Evolutionary conservation across 2,329 filamentous ascomycete genomes (phyloP).

Genomic region (Fonsecaea erecta): DNA sequence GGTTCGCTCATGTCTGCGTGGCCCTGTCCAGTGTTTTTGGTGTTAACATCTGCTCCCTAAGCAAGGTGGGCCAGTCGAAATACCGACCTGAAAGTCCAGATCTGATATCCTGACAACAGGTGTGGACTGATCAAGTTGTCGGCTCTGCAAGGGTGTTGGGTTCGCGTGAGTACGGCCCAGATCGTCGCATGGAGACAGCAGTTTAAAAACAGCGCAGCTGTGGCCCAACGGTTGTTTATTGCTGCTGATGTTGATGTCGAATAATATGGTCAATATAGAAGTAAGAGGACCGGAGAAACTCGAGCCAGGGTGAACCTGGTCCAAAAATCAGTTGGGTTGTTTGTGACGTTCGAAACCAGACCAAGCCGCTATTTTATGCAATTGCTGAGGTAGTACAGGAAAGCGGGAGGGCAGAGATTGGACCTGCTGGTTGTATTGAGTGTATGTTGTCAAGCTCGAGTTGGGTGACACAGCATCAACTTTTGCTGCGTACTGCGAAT

Average conservation of each 20-base stretch:
- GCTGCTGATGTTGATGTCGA: background rate
- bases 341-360: slow-evolving; percentile 6
- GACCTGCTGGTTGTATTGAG: background rate
- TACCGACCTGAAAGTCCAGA: background rate
- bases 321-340: background rate
- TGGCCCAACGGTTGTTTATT: background rate
- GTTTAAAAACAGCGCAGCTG: background rate
- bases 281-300: background rate
- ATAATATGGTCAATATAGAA: background rate
- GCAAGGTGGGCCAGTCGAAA: background rate
- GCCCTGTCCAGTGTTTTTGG: background rate
- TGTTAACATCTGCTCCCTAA: background rate
- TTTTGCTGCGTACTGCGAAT: background rate
- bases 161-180: background rate
- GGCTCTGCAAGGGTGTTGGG: background rate
- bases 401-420: slow-evolving; percentile 5
- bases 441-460: slow-evolving; percentile 5
- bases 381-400: slow-evolving; percentile 18
- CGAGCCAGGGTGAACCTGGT: slow-evolving; percentile 8
- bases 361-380: slow-evolving; percentile 6
- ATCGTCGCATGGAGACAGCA: background rate
- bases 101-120: background rate
- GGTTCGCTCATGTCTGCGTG: slow-evolving; percentile 19
- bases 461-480: slow-evolving; percentile 21
- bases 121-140: background rate